Base-by-base conservation (phyloP, 2,329 filamentous ascomycete species). In the Setomelanomma holmii region DNA sequence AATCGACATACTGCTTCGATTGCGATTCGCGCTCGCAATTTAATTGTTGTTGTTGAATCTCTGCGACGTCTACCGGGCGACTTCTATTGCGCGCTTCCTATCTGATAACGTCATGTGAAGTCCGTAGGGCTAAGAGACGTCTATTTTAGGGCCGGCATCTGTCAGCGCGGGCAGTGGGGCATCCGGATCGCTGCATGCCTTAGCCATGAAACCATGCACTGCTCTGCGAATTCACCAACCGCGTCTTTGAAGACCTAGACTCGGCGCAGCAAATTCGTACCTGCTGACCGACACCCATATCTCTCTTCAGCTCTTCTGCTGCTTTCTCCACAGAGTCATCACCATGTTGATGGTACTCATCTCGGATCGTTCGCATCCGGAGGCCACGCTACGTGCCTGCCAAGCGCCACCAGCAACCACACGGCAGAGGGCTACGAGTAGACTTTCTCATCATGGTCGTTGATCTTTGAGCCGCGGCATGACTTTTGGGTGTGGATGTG, bases 91-190 rank as follows among this genome's bases (percentile, higher is more conserved):
- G 17, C 3, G 14, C 12, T 24, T 5, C 10, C 19, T 11, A 8
- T 20, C 49, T 34, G 17, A 19, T 39, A 36, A 23, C 39, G 38
- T 41, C 21, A 40, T 35, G 11, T 17, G 14, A 23, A 27, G 7
- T 17, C n/a, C 39, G 27, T 45, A 50, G 44, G 40, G 45, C 51
- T 51, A 44, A 51, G 51, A 48, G 41, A 23, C 36, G 17, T 41
- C 55, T 63, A 63, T 53, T 51, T 53, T 55, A 59, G 54, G 60
- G 27, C 46, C 47, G 40, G 24, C 34, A 11, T 45, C 45, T 40
- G 45, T 59, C 60, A 63, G 57, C 55, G 23, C 35, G 50, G 39
- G 36, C 49, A 43, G 53, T 48, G 53, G 49, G 49, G 22, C 45
- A n/a, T n/a, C n/a, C n/a, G 2, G 34, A 45, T 45, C 30, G 30